phyloP scores from a whole-genome alignment of 495 filamentous ascomycete species.

The Hypoxylon lienhwacheense region DNA sequence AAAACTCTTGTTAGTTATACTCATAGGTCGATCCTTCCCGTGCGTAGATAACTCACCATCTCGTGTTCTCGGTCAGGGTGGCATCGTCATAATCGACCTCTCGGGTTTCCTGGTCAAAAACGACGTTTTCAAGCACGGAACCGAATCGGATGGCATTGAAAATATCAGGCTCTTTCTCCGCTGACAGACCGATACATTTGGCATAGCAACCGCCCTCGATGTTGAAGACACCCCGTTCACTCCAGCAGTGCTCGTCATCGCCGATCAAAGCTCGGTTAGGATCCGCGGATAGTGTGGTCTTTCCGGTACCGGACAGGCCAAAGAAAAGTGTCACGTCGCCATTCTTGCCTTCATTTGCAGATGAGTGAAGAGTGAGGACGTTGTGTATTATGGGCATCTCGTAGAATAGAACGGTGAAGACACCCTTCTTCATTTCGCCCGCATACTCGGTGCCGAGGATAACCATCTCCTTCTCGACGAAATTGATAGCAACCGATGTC shows the following conservation, averaged over 20 bases:
- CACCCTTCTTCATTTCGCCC: slow-evolving; percentile 99
- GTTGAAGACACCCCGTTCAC: slow-evolving; percentile 95
- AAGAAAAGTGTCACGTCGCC: slow-evolving; percentile 98
- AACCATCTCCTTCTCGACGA: slow-evolving; percentile 85
- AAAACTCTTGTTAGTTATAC: slow-evolving; percentile 9
- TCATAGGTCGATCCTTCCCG: background rate
- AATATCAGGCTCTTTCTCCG: slow-evolving; percentile 99
- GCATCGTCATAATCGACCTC: slow-evolving; percentile 91
- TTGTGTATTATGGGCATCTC: slow-evolving; percentile 99
- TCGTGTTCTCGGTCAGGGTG: slow-evolving; percentile 96
- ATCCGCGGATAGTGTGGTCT: slow-evolving; percentile 97
- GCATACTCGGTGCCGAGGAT: slow-evolving; percentile 99
- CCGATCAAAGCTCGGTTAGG: slow-evolving; percentile 95
- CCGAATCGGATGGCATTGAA: slow-evolving; percentile 95
- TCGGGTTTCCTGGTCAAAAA: slow-evolving; percentile 89
- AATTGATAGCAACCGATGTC: slow-evolving; percentile 78
- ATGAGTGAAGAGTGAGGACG: slow-evolving; percentile 94
- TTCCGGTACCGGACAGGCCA: slow-evolving; percentile 96
- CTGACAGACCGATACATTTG: slow-evolving; percentile 96
- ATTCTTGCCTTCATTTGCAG: slow-evolving; percentile 83
- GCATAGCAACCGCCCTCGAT: slow-evolving; percentile 99
- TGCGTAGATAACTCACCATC: slow-evolving; percentile 56
- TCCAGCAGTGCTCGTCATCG: slow-evolving; percentile 99
- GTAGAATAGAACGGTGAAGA: slow-evolving; percentile 99
- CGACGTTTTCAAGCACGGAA: slow-evolving; percentile 96